phyloP scores from a whole-genome alignment of 805 yeast genomes.

The Yarrowia sp. region DNA sequence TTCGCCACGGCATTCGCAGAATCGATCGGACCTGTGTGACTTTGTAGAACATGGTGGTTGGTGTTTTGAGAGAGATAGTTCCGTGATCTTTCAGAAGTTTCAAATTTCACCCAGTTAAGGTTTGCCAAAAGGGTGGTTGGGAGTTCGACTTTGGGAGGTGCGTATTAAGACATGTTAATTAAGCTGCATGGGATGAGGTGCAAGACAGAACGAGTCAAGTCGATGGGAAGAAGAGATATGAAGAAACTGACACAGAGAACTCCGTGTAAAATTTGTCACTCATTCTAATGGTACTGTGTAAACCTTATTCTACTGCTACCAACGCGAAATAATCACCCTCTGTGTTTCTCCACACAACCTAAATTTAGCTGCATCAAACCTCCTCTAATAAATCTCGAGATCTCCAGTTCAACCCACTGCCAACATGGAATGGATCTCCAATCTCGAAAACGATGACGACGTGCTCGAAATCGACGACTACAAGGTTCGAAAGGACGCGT shows the following conservation, averaged over 20 bases:
- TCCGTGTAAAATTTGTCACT: too few species aligned
- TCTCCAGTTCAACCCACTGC: neutral
- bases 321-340: neutral
- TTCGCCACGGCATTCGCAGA: conserved; percentile 79
- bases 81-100: neutral
- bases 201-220: neutral
- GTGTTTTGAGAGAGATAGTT: neutral
- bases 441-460: conserved; percentile 24
- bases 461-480: conserved; percentile 41
- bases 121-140: neutral
- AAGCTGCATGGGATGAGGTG: too few species aligned
- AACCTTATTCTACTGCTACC: too few species aligned
- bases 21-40: conserved; percentile 81
- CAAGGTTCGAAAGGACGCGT: conserved; percentile 48
- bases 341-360: neutral
- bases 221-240: neutral
- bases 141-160: conserved; percentile 7
- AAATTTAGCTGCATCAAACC: conserved; percentile 28
- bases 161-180: too few species aligned
- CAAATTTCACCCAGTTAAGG: conserved; percentile 20
- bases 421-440: conserved; percentile 27
- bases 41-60: conserved; percentile 57
- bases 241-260: too few species aligned
- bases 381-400: neutral
- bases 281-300: too few species aligned